Base-by-base conservation (phyloP, 306 rosid genomes). In the Biancaea sappan region DNA sequence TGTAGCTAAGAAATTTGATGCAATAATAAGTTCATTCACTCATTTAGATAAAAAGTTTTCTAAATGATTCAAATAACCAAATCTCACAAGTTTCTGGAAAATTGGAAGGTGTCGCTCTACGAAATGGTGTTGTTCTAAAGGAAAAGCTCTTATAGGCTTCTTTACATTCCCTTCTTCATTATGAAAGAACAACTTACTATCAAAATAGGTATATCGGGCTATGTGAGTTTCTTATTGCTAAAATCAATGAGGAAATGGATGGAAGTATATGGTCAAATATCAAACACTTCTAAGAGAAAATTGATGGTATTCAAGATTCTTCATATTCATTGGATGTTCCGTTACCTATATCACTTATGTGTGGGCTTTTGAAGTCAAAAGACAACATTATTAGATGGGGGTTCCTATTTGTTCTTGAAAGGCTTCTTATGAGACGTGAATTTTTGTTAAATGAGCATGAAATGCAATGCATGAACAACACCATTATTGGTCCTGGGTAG, bases 91-190 rank as follows among this genome's bases (percentile, higher is more conserved):
- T 79, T 85, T 81, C 72, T 88, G 78, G 93, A 88, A 75, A 85
- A 87, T 84, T 95, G 78, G 90, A 91, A 73, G 86, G 79, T 32
- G 78, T 74, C 59, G 78, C 63, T 77, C 74, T 75, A 62, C 83
- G 85, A 84, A 92, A 90, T 78, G 94, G 86, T 78, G 88, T 80
- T 77, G 87, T 80, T 83, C 79, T 84, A 84, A 81, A 85, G 75
- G 91, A 88, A 46, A 86, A 90, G 72, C 90, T 85, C 34, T 76
- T 97, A 32, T 95, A 98, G 98, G 82, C 90, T 72, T 85, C 92
- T 82, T 83, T 95, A 71, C 98, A 95, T 87, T 92, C 99, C 47
- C 98, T 95, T 78, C 88, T 92, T 81, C 99, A 95, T 85, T 95
- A 98, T 53, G 97, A 87, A 59, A 90, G 93, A 85, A 82, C 79